These are phyloP conservation scores for Linnemannia zychae DNA, from an alignment of 192 early-diverging fungal genomes.

Conservation along the genomic window DNA sequence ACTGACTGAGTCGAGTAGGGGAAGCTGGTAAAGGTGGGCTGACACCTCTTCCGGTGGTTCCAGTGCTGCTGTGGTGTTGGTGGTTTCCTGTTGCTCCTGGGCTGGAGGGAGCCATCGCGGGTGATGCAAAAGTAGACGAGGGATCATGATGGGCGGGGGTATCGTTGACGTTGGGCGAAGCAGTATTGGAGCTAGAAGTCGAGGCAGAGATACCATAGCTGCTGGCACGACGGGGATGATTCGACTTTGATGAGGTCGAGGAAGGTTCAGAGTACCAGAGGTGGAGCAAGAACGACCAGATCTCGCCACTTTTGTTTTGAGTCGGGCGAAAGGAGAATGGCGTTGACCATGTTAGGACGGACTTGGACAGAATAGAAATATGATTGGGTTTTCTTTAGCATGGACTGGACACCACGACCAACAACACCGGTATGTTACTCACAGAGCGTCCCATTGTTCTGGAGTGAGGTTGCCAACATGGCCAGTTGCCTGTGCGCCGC, in stretches of 20 bases:
- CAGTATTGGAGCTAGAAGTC: background rate
- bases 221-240: conserved; percentile 26
- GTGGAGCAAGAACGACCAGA: conserved; percentile 52
- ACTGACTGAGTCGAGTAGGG: conserved; percentile 38
- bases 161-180: conserved; percentile 2
- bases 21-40: conserved; percentile 39
- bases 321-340: conserved; percentile 1
- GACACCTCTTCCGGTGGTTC: conserved; percentile 7
- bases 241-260: conserved; percentile 17
- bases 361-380: background rate
- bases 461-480: conserved; percentile 44
- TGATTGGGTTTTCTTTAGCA: background rate
- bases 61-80: background rate
- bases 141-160: background rate
- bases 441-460: conserved; percentile 53
- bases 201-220: conserved; percentile 16
- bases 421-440: conserved; percentile 6
- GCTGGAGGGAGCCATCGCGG: conserved; percentile 20
- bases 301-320: conserved; percentile 46
- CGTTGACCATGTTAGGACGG: background rate
- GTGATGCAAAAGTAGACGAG: background rate
- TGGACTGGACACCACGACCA: background rate
- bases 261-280: conserved; percentile 55
- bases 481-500: conserved; percentile 9
- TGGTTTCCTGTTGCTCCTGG: conserved; percentile 11